Evolutionary conservation across 805 yeast genomes (phyloP), one percentile per base, ranked within the genome.

Genomic region (Komagataella mondaviorum): DNA sequence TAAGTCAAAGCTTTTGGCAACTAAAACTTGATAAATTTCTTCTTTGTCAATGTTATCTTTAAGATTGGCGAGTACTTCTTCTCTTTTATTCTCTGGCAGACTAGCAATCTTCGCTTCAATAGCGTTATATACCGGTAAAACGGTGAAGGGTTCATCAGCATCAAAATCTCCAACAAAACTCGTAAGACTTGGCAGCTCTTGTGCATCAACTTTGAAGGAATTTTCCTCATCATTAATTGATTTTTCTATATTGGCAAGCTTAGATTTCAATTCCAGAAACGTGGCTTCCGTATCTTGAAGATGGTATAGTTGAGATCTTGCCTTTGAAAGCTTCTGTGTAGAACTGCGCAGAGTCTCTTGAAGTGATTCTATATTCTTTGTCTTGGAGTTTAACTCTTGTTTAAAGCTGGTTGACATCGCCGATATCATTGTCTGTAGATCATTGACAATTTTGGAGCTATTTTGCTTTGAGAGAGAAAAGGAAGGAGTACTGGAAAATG

Each of bases 71-170:
- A 49, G 51, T 39, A 49, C 36, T n/a, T 47, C 47, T 8, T 46
- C 18, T n/a, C 44, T 39, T 20, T 30, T 17, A 12, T 22, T 14
- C 20, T 49, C 53, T 10, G 23, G 51, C 39, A 58, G 46, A 39
- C 62, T 61, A 23, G 65, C 67, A 14, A 75, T 54, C 54, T 68
- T 68, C 3, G 60, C 55, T 51, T 72, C 74, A n/a, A 85, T 65
- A 55, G 72, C 74, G 45, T 78, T 75, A 59, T 76, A 82, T 12
- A 86, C 71, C 6, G 78, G 71, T 60, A 76, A 72, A 8, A 88
- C 76, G 49, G 85, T 75, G 65, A 88, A 91, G n/a, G 96, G 96
- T 60, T 87, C 91, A 66, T 90, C 97, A 0, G 96, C 91, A 64
- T 85, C 91, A 59, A 80, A 83, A 52, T 75, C 80, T 23, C 81